Evolutionary conservation across 257 asterid genomes (phyloP).

Genomic region (Nemophila menziesii): DNA sequence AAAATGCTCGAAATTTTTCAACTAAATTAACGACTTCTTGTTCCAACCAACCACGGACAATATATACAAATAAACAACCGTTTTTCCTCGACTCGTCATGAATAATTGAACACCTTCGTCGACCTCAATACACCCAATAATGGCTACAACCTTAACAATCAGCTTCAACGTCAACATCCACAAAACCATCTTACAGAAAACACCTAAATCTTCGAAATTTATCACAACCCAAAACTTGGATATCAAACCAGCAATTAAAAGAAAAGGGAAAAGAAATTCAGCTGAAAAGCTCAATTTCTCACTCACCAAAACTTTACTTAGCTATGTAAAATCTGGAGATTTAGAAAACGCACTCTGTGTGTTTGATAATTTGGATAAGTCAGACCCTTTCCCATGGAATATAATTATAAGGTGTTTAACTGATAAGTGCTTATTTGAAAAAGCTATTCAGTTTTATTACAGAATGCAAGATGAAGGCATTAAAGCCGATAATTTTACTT

Average conservation of each 20-base stretch:
- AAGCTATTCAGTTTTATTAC: conserved; percentile 34
- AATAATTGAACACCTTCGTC: too few species aligned
- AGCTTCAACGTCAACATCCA: not conserved
- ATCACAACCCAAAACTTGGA: conserved; percentile 14
- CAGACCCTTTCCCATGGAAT: conserved; percentile 43
- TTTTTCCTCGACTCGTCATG: not conserved
- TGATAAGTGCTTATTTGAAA: conserved; percentile 30
- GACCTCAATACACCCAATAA: not conserved
- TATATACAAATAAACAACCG: not conserved
- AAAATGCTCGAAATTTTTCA: too few species aligned
- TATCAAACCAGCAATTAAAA: conserved; percentile 3
- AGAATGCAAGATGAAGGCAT: conserved; percentile 40
- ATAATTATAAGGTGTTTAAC: conserved; percentile 39
- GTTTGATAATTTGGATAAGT: conserved; percentile 36
- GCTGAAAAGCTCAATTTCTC: conserved; percentile 7
- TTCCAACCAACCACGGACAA: not conserved
- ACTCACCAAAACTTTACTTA: conserved; percentile 16
- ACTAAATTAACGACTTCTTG: conserved; percentile 4
- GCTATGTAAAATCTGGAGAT: conserved; percentile 23
- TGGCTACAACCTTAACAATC: conserved; percentile 3
- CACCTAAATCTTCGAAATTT: conserved; percentile 15
- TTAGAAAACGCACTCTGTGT: conserved; percentile 40
- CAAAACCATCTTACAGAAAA: conserved; percentile 10
- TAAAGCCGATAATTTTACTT: conserved; percentile 35
- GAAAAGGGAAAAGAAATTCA: not conserved